Base-by-base conservation (phyloP, 768 basidiomycete species). In the Trametes meyenii region DNA sequence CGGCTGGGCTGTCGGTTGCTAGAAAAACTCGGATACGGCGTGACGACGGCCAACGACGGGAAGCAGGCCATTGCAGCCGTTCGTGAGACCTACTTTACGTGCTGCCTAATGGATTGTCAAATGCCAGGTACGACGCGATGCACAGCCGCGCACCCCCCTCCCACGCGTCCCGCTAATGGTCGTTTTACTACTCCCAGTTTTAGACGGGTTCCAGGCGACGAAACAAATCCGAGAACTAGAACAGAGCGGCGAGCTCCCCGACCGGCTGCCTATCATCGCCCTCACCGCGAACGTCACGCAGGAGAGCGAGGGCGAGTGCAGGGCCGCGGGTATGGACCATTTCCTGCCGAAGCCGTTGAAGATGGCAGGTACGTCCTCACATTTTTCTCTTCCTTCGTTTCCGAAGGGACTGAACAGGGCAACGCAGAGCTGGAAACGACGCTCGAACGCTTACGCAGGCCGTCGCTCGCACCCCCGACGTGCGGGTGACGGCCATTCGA, bases 61-160 rank as follows among this genome's bases (percentile, higher is more conserved):
- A 64, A 69, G 46, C 58, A 70, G 42, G 71, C 71, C 0, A 55
- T 72, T 3, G 69, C 68, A 5, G 62, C 60, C 5, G 60, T 66
- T 8, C 58, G 60, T 39, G 24, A 58, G 48, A 56, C 45, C 1
- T 45, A 50, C 11, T 70, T 67, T 55, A 50, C 62, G 19, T 67
- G 64, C 45, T 69, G 69, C 29, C 58, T 72, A 19, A 72, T 72
- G 71, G 71, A 72, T 36, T 72, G 71, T 33, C 71, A 72, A 58
- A 66, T 70, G 53, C 59, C 61, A 51, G 55, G 65, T 68, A 50
- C 43, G 64, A 29, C 35, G 42, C 29, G 36, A 13, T 38, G 43
- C n/a, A 33, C 3, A 17, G 8, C 43, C 17, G 21, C 21, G 12
- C 12, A 24, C 21, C 45, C 21, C 24, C 45, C 21, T 12, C 11